These are phyloP conservation scores for Moesziomyces parantarcticus DNA, from an alignment of 1,284 basidiomycete species.

Conservation along the genomic window DNA sequence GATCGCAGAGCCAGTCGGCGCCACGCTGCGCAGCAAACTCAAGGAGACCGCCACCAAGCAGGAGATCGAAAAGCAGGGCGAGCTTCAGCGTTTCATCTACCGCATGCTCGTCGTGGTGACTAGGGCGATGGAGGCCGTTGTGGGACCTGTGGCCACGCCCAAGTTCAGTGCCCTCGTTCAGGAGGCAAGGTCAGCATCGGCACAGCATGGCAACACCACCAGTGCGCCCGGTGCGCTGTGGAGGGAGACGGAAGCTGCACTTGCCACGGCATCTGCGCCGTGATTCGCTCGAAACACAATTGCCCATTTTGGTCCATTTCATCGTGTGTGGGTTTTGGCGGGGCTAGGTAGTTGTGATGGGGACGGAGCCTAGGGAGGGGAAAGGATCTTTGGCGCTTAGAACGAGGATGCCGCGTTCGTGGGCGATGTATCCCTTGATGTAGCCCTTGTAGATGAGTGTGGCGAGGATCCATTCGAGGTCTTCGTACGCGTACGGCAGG, in stretches of 20 bases:
- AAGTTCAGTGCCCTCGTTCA: slow-evolving; percentile 27
- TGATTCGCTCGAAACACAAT: slow-evolving; percentile 85
- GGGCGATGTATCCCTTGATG: slow-evolving; percentile 94
- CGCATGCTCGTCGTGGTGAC: slow-evolving; percentile 82
- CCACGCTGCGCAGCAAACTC: slow-evolving; percentile 75
- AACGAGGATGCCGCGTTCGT: slow-evolving; percentile 92
- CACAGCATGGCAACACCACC: not conserved
- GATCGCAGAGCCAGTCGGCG: slow-evolving; percentile 81
- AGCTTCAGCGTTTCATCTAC: slow-evolving; percentile 87
- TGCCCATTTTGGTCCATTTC: slow-evolving; percentile 77
- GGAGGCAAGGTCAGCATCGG: slow-evolving; percentile 21
- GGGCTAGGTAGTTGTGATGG: slow-evolving; percentile 12
- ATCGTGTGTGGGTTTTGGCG: not conserved
- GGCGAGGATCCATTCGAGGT: slow-evolving; percentile 88
- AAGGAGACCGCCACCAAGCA: slow-evolving; percentile 94
- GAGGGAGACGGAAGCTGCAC: slow-evolving; percentile 33
- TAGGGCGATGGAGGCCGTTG: slow-evolving; percentile 18
- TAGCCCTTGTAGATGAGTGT: slow-evolving; percentile 93
- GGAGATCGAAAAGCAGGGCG: slow-evolving; percentile 91
- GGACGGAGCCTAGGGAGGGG: slow-evolving; percentile 69
- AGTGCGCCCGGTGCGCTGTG: slow-evolving; percentile 25
- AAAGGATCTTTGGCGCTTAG: slow-evolving; percentile 84
- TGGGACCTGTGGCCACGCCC: slow-evolving; percentile 12
- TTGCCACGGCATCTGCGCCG: slow-evolving; percentile 79
- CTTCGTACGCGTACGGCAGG: slow-evolving; percentile 73